These are phyloP conservation scores for Tolypocladium guangdongense DNA, from an alignment of 2,329 filamentous ascomycete genomes.

Conservation along the genomic window DNA sequence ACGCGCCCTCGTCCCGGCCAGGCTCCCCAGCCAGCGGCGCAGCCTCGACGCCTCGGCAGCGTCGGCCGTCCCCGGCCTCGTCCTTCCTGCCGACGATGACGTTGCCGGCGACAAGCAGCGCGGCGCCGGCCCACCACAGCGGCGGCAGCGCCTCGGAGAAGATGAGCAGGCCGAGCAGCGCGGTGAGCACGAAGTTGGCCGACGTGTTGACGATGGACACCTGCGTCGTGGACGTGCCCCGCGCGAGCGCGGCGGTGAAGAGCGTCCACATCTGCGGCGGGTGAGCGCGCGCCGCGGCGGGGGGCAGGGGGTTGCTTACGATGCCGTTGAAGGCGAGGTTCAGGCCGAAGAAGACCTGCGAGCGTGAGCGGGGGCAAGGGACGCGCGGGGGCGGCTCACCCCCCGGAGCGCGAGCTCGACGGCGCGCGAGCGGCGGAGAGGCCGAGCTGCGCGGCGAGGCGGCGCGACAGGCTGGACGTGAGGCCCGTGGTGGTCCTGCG, in stretches of 20 bases:
- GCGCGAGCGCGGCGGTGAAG: constrained; percentile 68
- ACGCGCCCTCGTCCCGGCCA: constrained; percentile 7
- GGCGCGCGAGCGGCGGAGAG: constrained; percentile 26
- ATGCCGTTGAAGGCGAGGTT: constrained; percentile 67
- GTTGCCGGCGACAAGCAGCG: constrained; percentile 62
- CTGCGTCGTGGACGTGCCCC: constrained; percentile 64
- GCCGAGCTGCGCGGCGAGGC: constrained; percentile 32
- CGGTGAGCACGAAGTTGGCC: constrained; percentile 70
- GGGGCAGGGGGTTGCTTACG: constrained; percentile 36
- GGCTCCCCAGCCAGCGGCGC: constrained; percentile 14
- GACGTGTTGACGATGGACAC: constrained; percentile 77
- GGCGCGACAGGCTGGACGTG: constrained; percentile 35
- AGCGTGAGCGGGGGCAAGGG: background rate
- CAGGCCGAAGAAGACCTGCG: constrained; percentile 60
- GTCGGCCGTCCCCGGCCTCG: constrained; percentile 24
- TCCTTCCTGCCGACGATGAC: constrained; percentile 67
- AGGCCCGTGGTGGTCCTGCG: constrained; percentile 48
- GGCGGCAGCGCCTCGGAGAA: constrained; percentile 62
- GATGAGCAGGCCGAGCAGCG: constrained; percentile 56
- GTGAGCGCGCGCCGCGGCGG: no score
- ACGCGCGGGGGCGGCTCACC: constrained; percentile 26
- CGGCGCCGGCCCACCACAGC: constrained; percentile 67
- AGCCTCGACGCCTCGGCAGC: constrained; percentile 16
- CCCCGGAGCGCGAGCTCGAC: constrained; percentile 39
- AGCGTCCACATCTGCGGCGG: constrained; percentile 83